phyloP scores from a whole-genome alignment of 1,284 basidiomycete genomes.

The Moniliophthora roreri region DNA sequence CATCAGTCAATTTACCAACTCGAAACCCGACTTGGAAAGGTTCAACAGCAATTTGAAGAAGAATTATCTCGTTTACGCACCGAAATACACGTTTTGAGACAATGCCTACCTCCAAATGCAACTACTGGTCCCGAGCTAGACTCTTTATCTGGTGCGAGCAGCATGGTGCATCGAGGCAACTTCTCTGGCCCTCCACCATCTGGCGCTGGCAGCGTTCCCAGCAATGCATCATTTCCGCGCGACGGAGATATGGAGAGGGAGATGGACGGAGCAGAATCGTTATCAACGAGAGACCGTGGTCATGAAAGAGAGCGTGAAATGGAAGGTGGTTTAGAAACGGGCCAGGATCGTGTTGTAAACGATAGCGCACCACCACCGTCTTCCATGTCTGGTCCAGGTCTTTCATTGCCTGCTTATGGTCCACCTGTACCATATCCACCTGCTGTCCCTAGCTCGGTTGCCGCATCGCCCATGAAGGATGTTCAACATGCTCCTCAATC shows the following conservation, averaged over 20 bases:
- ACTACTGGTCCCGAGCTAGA: conserved; percentile 25
- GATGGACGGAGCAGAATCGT: too few relatives aligned
- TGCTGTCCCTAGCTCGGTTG: conserved; percentile 25
- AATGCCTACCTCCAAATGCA: conserved; percentile 17
- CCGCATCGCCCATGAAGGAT: conserved; percentile 14
- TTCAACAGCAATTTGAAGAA: conserved; percentile 58
- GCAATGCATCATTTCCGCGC: conserved; percentile 33
- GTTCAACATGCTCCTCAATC: conserved; percentile 5
- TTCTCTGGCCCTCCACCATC: conserved; percentile 28
- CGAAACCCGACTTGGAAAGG: conserved; percentile 55
- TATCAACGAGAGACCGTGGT: too few relatives aligned
- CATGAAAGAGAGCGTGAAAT: conserved; percentile 22
- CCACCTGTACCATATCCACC: conserved; percentile 24
- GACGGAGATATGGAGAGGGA: conserved; percentile 33
- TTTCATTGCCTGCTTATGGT: conserved; percentile 33
- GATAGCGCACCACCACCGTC: conserved; percentile 8
- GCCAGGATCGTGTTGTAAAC: conserved; percentile 20
- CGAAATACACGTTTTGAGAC: conserved; percentile 56
- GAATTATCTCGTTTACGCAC: conserved; percentile 62
- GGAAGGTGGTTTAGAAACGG: conserved; percentile 20
- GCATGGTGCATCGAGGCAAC: conserved; percentile 26
- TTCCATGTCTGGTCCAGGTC: conserved; percentile 30
- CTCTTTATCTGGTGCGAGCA: conserved; percentile 25
- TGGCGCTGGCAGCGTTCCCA: conserved; percentile 24
- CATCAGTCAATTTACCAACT: conserved; percentile 59